Percentiles rank a stretch among this genome's conserved stretches.
Evolutionary conservation across 2,329 filamentous ascomycete genomes (phyloP).

Genomic region (Alternaria alternata): DNA sequence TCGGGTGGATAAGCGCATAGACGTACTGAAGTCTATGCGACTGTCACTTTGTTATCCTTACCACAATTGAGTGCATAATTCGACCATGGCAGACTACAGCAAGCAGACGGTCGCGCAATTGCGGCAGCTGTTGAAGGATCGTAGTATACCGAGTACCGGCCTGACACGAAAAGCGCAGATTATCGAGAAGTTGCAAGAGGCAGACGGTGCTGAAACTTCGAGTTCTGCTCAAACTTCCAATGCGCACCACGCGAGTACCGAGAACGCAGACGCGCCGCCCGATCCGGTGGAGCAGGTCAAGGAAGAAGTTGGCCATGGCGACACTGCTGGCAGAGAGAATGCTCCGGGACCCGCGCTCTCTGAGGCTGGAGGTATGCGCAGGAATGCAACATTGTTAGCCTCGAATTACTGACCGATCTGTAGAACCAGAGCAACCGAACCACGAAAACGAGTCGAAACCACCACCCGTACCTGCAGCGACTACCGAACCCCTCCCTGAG

Average conservation of each 20-base stretch:
- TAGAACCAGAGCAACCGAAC: constrained; percentile 19
- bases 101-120: constrained; percentile 58
- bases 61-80: background rate
- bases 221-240: background rate
- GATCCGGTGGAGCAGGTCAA: constrained; percentile 10
- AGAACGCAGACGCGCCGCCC: constrained; percentile 12
- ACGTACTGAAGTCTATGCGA: constrained; percentile 4
- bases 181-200: constrained; percentile 55
- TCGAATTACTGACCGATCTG: constrained; percentile 6
- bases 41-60: background rate
- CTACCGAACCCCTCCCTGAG: constrained; percentile 27
- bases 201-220: constrained; percentile 25
- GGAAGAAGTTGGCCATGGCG: constrained; percentile 12
- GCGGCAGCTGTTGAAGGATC: constrained; percentile 56
- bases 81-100: constrained; percentile 54
- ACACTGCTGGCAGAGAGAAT: background rate
- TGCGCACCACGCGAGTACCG: constrained; percentile 8
- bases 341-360: constrained; percentile 25
- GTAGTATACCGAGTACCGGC: constrained; percentile 55
- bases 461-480: constrained; percentile 22
- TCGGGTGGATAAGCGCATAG: background rate
- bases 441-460: constrained; percentile 11
- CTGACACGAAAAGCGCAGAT: constrained; percentile 59
- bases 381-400: background rate
- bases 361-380: constrained; percentile 33